These are phyloP conservation scores for Pseudotulostoma volvatum DNA, from an alignment of 495 filamentous ascomycete species.

Conservation along the genomic window DNA sequence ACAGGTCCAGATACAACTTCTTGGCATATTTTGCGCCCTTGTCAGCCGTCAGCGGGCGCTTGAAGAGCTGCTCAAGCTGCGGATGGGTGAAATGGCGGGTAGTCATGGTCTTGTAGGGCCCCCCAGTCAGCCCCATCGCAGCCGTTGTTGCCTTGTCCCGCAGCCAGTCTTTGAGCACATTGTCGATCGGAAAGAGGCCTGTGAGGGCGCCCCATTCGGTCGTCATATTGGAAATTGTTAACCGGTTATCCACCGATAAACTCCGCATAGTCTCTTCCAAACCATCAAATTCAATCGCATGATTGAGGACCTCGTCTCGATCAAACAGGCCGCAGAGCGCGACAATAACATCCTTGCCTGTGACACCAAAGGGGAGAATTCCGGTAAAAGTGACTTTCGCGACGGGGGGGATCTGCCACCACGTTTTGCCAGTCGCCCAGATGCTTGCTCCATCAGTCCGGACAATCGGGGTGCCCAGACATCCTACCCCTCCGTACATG, in stretches of 20 bases:
- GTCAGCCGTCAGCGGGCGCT: slow-evolving; percentile 52
- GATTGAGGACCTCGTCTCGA: slow-evolving; percentile 81
- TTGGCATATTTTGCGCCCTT: slow-evolving; percentile 72
- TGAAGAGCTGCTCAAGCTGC: slow-evolving; percentile 54
- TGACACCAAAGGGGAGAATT: slow-evolving; percentile 60
- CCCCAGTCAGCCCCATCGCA: slow-evolving; percentile 34
- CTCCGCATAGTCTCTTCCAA: slow-evolving; percentile 60
- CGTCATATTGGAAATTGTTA: slow-evolving; percentile 89
- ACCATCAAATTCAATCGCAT: slow-evolving; percentile 80
- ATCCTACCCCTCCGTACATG: slow-evolving; percentile 77
- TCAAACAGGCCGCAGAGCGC: slow-evolving; percentile 78
- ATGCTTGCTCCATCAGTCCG: slow-evolving; percentile 76
- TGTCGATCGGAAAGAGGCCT: slow-evolving; percentile 63
- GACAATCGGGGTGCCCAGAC: slow-evolving; percentile 67
- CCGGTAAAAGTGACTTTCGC: slow-evolving; percentile 68
- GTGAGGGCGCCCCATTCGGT: slow-evolving; percentile 85
- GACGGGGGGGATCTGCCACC: slow-evolving; percentile 83
- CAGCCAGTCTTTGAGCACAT: slow-evolving; percentile 56
- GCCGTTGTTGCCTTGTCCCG: slow-evolving; percentile 55
- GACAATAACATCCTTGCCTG: slow-evolving; percentile 91
- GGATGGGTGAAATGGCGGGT: slow-evolving; percentile 46
- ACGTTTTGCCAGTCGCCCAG: slow-evolving; percentile 70
- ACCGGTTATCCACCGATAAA: slow-evolving; percentile 57
- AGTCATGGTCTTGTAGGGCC: slow-evolving; percentile 22
- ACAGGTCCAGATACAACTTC: slow-evolving; percentile 57